Evolutionary conservation across 352 stramenopile species (phyloP), one percentile per base, ranked within the genome.

Genomic region (Globisporangium irregulare): DNA sequence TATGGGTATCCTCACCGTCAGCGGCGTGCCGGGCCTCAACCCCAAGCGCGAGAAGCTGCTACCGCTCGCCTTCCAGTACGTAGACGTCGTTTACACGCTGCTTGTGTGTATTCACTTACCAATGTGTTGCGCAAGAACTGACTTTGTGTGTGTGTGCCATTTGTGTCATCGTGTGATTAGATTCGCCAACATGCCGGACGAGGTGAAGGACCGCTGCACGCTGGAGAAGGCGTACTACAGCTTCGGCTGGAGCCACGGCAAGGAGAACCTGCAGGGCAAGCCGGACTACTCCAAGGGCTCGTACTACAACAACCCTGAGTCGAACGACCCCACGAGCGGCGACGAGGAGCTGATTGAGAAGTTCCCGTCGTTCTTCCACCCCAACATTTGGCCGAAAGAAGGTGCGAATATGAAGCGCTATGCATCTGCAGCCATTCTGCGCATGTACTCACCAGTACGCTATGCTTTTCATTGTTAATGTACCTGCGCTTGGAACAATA

Each of bases 281-380:
- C 93, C 94, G 2, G 97, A 99, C 78, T 90, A 88, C 62, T 90
- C 89, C 66, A 99, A 99, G 74, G 97, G 90, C 2, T 98, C 88
- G 62, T 99, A 97, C 75, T 99, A 99, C 80, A 98, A 98, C 76
- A 99, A 99, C 81, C 95, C 96, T 4, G 73, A 98, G 60, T 82
- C 80, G 24, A 97, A 99, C 81, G 73, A 84, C 60, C 82, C 92
- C 15, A 89, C 87, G 5, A 72, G 83, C 61, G 79, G 81, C 63
- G 77, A 97, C 74, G 76, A 94, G 29, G 71, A 84, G 55, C 76
- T 97, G 34, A 90, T 97, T 34, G 59, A 73, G 56, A 77, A 83
- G 66, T 93, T 89, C 78, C 94, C 94, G 64, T 86, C 90, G 15
- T 98, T 98, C 74, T 95, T 93, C 73, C 89, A 97, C 70, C 88